phyloP scores from a whole-genome alignment of 805 yeast genomes.

The Myxozyma sirexii region DNA sequence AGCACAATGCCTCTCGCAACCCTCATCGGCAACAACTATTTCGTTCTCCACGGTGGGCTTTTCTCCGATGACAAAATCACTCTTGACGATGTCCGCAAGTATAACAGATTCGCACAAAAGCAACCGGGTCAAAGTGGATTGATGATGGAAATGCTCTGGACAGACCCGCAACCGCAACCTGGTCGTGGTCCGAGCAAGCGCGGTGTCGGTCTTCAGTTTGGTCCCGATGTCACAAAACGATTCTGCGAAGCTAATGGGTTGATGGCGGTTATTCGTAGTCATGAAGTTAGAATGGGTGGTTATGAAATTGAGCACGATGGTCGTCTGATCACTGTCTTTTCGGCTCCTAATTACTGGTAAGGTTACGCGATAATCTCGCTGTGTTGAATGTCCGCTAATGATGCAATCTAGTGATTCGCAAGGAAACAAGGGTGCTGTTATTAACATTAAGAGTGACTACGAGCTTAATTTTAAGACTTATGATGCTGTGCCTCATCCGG shows the following conservation, averaged over 20 bases:
- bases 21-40: slow-evolving; percentile 71
- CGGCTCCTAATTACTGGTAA: slow-evolving; percentile 84
- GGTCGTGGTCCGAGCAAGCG: slow-evolving; percentile 90
- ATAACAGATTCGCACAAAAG: slow-evolving; percentile 61
- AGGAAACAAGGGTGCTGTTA: slow-evolving; percentile 88
- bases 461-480: slow-evolving; percentile 56
- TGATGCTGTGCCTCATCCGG: slow-evolving; percentile 86
- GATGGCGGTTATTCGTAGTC: slow-evolving; percentile 85
- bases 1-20: slow-evolving; percentile 85
- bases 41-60: slow-evolving; percentile 95
- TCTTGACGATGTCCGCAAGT: slow-evolving; percentile 69
- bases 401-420: slow-evolving; percentile 70
- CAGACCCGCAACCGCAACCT: slow-evolving; percentile 80
- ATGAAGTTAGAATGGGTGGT: slow-evolving; percentile 93
- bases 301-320: slow-evolving; percentile 87
- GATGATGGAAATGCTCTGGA: slow-evolving; percentile 97
- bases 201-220: slow-evolving; percentile 95
- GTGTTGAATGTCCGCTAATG: background rate
- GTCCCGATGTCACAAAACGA: slow-evolving; percentile 86
- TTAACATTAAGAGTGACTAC: slow-evolving; percentile 63
- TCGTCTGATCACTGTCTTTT: slow-evolving; percentile 85
- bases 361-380: background rate
- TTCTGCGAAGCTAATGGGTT: slow-evolving; percentile 75
- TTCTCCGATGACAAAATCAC: slow-evolving; percentile 75
- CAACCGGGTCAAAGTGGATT: slow-evolving; percentile 92